Base-by-base conservation (phyloP, 176 grass and related monocot species). In the Secale cereale region DNA sequence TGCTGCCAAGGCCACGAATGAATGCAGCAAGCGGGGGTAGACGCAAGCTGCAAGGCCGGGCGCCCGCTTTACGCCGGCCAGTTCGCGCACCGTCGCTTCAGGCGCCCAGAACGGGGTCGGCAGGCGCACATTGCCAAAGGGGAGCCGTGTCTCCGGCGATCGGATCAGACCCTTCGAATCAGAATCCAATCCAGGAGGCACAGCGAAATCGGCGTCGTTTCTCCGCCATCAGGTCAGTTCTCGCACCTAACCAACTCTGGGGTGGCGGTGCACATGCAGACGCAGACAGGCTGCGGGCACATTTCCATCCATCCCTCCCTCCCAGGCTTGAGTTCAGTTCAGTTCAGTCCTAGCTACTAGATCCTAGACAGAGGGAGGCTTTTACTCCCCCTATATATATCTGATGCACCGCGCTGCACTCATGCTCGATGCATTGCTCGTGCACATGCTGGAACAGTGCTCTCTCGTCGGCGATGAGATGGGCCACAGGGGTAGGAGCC, bases 371-470 rank as follows among this genome's bases (percentile, higher is more conserved):
- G 63, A 71, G 60, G 60, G 33, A 31, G 70, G 71, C 83, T 77
- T 77, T 63, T 68, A 28, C 17, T 15, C 68, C 82, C 61, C n/a
- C 52, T 56, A 56, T 22, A 56, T 56, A 56, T 29, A 79, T 88
- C 65, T 65, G 39, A 59, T 39, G 31, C 71, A n/a, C 29, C 35
- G 65, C 23, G 35, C 43, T 12, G 14, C 33, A 82, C 50, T 64
- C 63, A n/a, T 78, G 71, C 78, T 73, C 13, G 43, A 1, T 54
- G 50, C 17, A 8, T 74, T 74, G 70, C 40, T 82, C 65, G 22
- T 41, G 73, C 88, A 90, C 84, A 74, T 90, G 84, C 84, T 66
- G 33, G 8, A 83, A 83, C 59, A 90, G 88, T 83, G 43, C 8
- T 43, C 60, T 82, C 50, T 73, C 77, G 59, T 31, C 16, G 22